Conservation (phyloP, 2,329 filamentous ascomycete species). For the Westerdykella aurantiaca region DNA sequence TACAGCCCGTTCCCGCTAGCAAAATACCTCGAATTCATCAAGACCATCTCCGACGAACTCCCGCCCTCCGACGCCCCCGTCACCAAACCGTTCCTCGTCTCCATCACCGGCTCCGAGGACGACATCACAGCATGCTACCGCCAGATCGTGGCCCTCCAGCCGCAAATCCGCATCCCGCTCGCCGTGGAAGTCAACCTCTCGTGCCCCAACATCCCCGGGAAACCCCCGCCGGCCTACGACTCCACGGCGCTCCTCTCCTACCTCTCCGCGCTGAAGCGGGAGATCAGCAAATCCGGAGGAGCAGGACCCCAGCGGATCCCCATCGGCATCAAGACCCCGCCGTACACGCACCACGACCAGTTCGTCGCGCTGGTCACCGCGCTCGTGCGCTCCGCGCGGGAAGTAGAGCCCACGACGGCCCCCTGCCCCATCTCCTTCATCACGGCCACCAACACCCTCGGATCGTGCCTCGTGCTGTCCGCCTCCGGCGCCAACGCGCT, state of each 20-base stretch:
- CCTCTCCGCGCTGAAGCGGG: constrained; percentile 43
- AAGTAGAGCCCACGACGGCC: constrained; percentile 12
- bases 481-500: constrained; percentile 30
- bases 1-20: constrained; percentile 62
- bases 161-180: constrained; percentile 43
- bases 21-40: constrained; percentile 55
- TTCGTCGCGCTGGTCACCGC: constrained; percentile 54
- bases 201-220: constrained; percentile 66
- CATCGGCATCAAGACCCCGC: constrained; percentile 67
- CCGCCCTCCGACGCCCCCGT: constrained; percentile 1
- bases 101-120: constrained; percentile 59
- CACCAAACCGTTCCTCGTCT: constrained; percentile 58
- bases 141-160: constrained; percentile 40
- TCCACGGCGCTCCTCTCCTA: constrained; percentile 49
- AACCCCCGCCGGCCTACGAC: constrained; percentile 67
- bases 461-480: constrained; percentile 58
- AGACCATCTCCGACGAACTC: constrained; percentile 39
- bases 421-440: constrained; percentile 56
- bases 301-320: constrained; percentile 35
- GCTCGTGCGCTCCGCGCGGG: constrained; percentile 36
- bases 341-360: constrained; percentile 65
- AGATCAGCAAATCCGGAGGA: constrained; percentile 4
- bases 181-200: constrained; percentile 73
- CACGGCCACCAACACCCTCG: constrained; percentile 70
- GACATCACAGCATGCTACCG: constrained; percentile 56